Evolutionary conservation across 2,329 filamentous ascomycete species (phyloP), one percentile per base, ranked within the genome.

Genomic region (Thelonectria olida): DNA sequence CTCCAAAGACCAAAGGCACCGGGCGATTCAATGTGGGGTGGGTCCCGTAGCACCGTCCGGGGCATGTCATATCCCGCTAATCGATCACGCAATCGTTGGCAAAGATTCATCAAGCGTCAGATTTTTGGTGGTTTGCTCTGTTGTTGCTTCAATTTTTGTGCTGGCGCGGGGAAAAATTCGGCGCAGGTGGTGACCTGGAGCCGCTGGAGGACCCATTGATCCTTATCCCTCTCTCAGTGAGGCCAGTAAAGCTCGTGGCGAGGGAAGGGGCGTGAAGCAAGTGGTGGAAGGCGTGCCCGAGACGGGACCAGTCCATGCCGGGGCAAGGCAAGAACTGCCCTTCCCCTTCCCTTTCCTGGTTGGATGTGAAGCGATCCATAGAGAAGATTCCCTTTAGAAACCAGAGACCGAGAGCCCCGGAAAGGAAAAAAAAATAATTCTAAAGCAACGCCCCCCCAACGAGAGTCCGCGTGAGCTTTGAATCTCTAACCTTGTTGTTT

Each of bases 81-180:
- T 70, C 70, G 70, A 72, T 72, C 70, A 72, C 70, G 70, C 70
- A 72, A 72, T 72, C 67, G 64, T 66, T 62, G 67, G 62, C 66
- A 58, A 72, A 64, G 67, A 72, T 72, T 71, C 68, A 68, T 66
- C 69, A 72, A 71, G 68, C 67, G 63, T 70, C 59, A 60, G 67
- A 62, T 60, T 50, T 53, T 65, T 64, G 36, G 54, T 17, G 36
- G 54, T 58, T 53, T 61, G 55, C 53, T 28, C 22, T 50, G 28
- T 63, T 23, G 42, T 27, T 49, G 56, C 42, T 28, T 27, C 48
- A 34, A 27, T 28, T 23, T 47, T 45, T 49, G 58, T 64, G 66
- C 57, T 69, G 64, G 64, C 67, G 70, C 68, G 69, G 66, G 69
- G 70, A 55, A 72, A 72, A 72, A 72, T 56, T 72, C 61, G 67